Conservation (phyloP, 192 early-diverging fungal species). For the Coemansia sp. region DNA sequence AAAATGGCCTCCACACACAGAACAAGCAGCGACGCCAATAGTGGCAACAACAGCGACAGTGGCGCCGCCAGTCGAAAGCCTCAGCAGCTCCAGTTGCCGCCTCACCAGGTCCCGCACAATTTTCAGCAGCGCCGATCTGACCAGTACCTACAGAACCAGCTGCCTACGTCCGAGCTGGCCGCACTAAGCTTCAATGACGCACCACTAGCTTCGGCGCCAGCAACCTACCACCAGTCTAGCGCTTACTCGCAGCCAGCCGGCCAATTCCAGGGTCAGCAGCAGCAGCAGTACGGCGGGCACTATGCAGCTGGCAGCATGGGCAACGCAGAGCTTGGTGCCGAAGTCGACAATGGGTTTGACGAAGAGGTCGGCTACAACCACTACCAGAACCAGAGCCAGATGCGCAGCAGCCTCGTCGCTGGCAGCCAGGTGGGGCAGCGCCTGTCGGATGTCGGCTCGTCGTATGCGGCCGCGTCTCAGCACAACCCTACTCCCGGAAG, state of each 20-base stretch:
- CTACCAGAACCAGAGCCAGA: slow-evolving; percentile 35
- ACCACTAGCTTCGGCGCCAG: slow-evolving; percentile 1
- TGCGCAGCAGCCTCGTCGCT: background rate
- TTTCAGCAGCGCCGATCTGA: slow-evolving; percentile 11
- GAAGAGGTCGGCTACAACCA: slow-evolving; percentile 36
- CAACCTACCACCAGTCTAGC: slow-evolving; percentile 12
- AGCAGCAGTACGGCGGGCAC: background rate
- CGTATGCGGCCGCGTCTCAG: slow-evolving; percentile 14
- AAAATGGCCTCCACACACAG: slow-evolving; percentile 9
- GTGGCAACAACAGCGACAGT: background rate
- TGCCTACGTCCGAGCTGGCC: slow-evolving; percentile 25
- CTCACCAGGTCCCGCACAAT: background rate
- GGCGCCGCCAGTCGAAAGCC: background rate
- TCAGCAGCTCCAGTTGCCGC: slow-evolving; percentile 1
- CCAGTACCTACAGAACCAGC: slow-evolving; percentile 11
- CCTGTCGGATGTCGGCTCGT: slow-evolving; percentile 14
- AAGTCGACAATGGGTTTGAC: slow-evolving; percentile 50
- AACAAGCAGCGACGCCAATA: slow-evolving; percentile 17
- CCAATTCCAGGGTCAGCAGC: slow-evolving; percentile 6
- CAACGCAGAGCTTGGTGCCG: slow-evolving; percentile 40
- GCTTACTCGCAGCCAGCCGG: slow-evolving; percentile 41
- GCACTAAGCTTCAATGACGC: slow-evolving; percentile 24
- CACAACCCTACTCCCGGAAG: slow-evolving; percentile 18
- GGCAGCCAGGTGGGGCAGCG: slow-evolving; percentile 14
- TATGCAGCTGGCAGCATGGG: background rate